Base-by-base conservation (phyloP, 495 filamentous ascomycete genomes). In the Podospora australis region DNA sequence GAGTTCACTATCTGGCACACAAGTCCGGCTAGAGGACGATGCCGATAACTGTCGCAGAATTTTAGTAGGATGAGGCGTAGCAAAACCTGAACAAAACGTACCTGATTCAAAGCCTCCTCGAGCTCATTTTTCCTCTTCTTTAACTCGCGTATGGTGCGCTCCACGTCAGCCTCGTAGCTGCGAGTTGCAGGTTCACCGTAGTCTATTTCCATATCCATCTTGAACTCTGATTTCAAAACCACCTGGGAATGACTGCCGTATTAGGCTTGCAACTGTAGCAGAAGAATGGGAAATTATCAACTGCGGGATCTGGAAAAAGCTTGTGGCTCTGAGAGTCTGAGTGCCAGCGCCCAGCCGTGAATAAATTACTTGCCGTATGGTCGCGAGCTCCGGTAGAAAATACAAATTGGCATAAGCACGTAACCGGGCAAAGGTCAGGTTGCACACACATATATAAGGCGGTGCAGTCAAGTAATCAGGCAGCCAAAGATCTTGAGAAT, bases 101-200 rank as follows among this genome's bases (percentile, higher is more conserved):
- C 63, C 62, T 59, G 57, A 9, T 56, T 72, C 35, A 91, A 55
- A 13, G 76, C 74, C 54, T 76, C 72, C 60, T 86, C 78, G 49
- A 86, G 80, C 53, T 82, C 77, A 44, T 70, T 74, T 17, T 89
- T 80, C 59, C 73, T 77, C 19, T 70, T 71, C 62, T 84, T 78
- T 2, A 90, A 75, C 47, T 79, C 75, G 49, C 73, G 70, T 26
- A 90, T 41, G 1, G 86, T 87, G 6, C 73, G 71, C 44, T 86
- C 80, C 13, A 92, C 62, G 56, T 78, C 78, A 23, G 70, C 60
- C 25, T 70, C 64, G 59, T 79, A 63, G 19, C 65, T 39, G 2
- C 44, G 23, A 10, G 26, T 42, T 6, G 22, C 32, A 11, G 35
- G 29, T 14, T 35, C 30, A n/a, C 28, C 39, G 10, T 9, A 21